Conservation (phyloP, 495 filamentous ascomycete genomes). For the Podospora pseudoanserina region DNA sequence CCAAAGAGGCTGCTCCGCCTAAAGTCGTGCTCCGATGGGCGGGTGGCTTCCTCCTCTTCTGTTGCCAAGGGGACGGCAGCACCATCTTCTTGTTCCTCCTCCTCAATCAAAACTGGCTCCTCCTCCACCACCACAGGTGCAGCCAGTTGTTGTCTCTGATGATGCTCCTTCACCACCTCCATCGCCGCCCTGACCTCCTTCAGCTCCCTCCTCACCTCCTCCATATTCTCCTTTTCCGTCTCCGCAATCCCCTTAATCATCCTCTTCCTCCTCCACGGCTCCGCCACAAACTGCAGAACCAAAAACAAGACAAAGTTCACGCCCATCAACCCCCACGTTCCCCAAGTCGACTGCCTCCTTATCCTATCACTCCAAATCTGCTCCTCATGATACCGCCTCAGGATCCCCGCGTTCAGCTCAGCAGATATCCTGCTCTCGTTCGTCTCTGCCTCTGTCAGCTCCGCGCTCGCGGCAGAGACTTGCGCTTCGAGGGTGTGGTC, state of each 20-base stretch:
- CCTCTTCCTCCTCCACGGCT: conserved; percentile 82
- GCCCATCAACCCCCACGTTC: conserved; percentile 97
- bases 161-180: conserved; percentile 23
- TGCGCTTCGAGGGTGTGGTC: conserved; percentile 91
- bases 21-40: conserved; percentile 15
- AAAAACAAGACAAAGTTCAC: conserved; percentile 89
- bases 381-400: conserved; percentile 94
- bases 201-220: conserved; percentile 58
- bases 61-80: background rate
- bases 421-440: conserved; percentile 71
- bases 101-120: background rate
- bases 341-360: conserved; percentile 92
- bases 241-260: conserved; percentile 77
- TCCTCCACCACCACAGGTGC: background rate
- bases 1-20: conserved; percentile 5
- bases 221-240: conserved; percentile 57
- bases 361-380: conserved; percentile 99
- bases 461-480: conserved; percentile 70
- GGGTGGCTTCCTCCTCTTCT: conserved; percentile 1
- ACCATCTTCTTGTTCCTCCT: background rate
- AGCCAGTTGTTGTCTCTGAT: background rate
- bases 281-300: conserved; percentile 84
- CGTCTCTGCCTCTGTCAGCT: conserved; percentile 67
- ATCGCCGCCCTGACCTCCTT: conserved; percentile 23
- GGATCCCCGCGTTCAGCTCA: conserved; percentile 70